Percentiles rank a stretch among this genome's conserved stretches.
phyloP scores from a whole-genome alignment of 306 rosid genomes.

The Hippophae tibetana region DNA sequence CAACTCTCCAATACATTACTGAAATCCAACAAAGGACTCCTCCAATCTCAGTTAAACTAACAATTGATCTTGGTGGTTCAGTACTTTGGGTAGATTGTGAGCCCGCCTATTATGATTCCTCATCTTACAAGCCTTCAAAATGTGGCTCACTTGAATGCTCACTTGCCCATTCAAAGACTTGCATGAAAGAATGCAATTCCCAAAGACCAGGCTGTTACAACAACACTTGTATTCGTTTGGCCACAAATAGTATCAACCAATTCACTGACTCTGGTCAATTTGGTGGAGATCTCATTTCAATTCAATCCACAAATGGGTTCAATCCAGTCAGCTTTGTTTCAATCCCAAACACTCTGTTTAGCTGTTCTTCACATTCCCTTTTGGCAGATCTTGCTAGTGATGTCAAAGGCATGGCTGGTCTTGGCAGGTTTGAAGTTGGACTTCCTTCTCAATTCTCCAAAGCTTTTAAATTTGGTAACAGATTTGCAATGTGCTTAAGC shows the following conservation, averaged over 20 bases:
- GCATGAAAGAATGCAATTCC: not conserved
- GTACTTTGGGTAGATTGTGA: conserved; percentile 48
- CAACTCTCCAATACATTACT: conserved; percentile 37
- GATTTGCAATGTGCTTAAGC: conserved; percentile 40
- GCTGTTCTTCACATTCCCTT: conserved; percentile 23
- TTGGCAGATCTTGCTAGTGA: conserved; percentile 30
- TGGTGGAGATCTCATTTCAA: conserved; percentile 22
- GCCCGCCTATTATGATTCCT: conserved; percentile 17
- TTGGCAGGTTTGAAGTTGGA: conserved; percentile 32
- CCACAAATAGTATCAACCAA: conserved; percentile 25
- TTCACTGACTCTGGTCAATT: conserved; percentile 27
- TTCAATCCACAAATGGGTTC: conserved; percentile 34
- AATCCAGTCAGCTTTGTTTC: conserved; percentile 19
- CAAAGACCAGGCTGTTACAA: conserved; percentile 25
- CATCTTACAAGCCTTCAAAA: conserved; percentile 24
- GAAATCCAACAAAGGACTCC: conserved; percentile 48
- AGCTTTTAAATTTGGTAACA: conserved; percentile 22
- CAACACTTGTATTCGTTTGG: conserved; percentile 21
- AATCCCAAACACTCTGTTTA: conserved; percentile 26
- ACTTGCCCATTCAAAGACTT: conserved; percentile 3
- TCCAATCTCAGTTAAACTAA: conserved; percentile 27
- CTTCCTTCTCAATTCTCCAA: conserved; percentile 35
- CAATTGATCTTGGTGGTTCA: conserved; percentile 42
- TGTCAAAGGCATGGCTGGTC: conserved; percentile 43
- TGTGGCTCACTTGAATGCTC: conserved; percentile 41